Base-by-base conservation (phyloP, 2,329 filamentous ascomycete genomes). In the Arachnomyces sp. region DNA sequence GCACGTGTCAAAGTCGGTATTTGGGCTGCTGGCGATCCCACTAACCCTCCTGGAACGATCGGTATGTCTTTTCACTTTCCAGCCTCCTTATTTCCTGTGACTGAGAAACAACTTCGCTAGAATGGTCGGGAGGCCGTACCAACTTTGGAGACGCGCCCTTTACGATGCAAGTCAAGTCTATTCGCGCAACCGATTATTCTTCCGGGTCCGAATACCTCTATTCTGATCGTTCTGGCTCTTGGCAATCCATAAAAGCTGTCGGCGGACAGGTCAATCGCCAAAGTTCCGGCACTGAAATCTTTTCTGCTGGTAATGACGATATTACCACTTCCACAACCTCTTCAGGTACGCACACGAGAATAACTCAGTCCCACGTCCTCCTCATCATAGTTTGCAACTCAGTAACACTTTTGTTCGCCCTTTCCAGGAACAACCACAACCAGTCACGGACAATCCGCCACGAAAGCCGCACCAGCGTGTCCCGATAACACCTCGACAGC, bases 101-200 rank as follows among this genome's bases (percentile, higher is more conserved):
- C 43, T 28, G 28, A 38, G 12, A n/a, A 32, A 15, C 43, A 42
- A 28, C 42, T 40, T 11, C 25, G 7, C 43, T 48, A 17, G 41
- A 48, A 31, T 50, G 47, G 47, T 45, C 47, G 12, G 47, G 47
- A 12, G 47, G 47, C 14, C 30, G 45, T 34, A 39, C 48, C 17
- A 46, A 50, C 34, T 50, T 48, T 39, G 33, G 31, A 28, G 36
- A 75, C 17, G 80, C 69, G 0, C 85, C 85, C 1, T 90, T 77
- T 66, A 79, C 72, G 52, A 89, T 89, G 84, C 78, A 76, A 44
- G 74, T 90, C 48, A 76, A 84, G 68, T 77, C 71, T 21, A 64
- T 78, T 28, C 67, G 69, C 21, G 69, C 74, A 39, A 53, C 63
- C 46, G 78, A 75, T 63, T 76, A 74, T 54, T 74, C 69, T 36